Evolutionary conservation across 345 rosid genomes (phyloP).

Genomic region (Garcia nutans): DNA sequence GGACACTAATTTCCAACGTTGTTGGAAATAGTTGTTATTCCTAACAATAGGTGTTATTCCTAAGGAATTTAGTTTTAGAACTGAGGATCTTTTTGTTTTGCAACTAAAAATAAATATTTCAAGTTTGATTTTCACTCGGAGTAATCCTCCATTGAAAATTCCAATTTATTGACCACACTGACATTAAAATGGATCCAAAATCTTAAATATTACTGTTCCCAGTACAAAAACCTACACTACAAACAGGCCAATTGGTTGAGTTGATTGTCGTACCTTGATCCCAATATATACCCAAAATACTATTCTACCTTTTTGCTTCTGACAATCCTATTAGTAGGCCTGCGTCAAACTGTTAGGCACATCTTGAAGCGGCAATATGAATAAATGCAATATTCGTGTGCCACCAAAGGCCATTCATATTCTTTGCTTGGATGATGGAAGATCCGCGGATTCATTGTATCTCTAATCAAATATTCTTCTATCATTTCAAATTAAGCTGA

Average conservation of each 20-base stretch:
- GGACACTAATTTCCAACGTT: too few relatives aligned
- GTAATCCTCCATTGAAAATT: neutral
- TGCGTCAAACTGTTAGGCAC: neutral
- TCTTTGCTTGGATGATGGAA: neutral
- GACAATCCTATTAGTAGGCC: neutral
- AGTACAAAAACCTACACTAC: neutral
- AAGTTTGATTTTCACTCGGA: neutral
- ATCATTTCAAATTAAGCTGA: neutral
- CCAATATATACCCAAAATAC: neutral
- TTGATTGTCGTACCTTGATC: neutral
- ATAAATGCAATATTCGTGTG: neutral
- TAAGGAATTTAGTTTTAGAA: neutral
- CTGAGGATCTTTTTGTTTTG: neutral
- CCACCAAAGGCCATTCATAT: neutral
- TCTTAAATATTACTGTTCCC: neutral
- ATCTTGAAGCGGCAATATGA: neutral
- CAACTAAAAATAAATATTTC: neutral
- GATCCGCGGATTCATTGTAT: neutral
- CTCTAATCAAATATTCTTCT: neutral
- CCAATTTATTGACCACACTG: neutral
- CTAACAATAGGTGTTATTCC: neutral
- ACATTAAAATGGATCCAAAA: neutral
- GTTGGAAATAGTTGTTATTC: neutral
- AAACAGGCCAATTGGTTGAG: neutral
- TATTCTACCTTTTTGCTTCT: neutral